A percentile compares a stretch with the other conserved stretches of the same genome.
phyloP scores from a whole-genome alignment of 495 filamentous ascomycete genomes.

The Bryoglossum gracile region DNA sequence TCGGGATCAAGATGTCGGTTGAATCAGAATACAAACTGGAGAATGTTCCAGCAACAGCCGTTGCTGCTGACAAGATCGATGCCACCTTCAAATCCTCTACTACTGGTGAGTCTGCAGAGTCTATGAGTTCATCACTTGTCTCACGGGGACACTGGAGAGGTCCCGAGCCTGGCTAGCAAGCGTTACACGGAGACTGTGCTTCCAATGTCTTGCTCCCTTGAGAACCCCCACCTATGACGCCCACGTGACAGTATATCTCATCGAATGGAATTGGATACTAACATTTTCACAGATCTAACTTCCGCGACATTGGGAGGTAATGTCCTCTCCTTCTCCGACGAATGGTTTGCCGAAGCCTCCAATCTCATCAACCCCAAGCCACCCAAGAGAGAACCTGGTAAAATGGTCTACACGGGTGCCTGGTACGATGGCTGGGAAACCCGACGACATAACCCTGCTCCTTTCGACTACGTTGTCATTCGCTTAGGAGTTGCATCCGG shows the following conservation, averaged over 20 bases:
- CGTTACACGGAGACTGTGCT: too few relatives aligned
- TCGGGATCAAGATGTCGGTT: constrained; percentile 20
- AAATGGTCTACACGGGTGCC: constrained; percentile 78
- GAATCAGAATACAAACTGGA: constrained; percentile 37
- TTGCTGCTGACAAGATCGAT: constrained; percentile 58
- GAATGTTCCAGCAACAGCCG: constrained; percentile 36
- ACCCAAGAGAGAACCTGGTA: constrained; percentile 68
- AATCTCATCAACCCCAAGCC: constrained; percentile 72
- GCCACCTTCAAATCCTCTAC: constrained; percentile 59
- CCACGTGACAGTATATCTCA: constrained; percentile 5
- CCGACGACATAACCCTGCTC: constrained; percentile 69
- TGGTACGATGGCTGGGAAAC: constrained; percentile 99
- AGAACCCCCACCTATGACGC: background rate
- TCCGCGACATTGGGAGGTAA: constrained; percentile 65
- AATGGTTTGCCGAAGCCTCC: constrained; percentile 80
- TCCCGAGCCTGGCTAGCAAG: too few relatives aligned
- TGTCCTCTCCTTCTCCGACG: constrained; percentile 71
- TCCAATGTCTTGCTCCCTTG: background rate
- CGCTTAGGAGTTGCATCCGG: constrained; percentile 73
- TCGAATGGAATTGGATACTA: constrained; percentile 1
- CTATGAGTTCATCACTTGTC: too few relatives aligned
- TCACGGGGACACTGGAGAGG: too few relatives aligned
- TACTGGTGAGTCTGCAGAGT: constrained; percentile 57
- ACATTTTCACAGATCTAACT: constrained; percentile 54
- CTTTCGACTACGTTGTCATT: constrained; percentile 81